Percentiles rank a stretch among this genome's conserved stretches.
Conservation (phyloP, 179 eudicot genomes). For the Amaranthus tricolor region DNA sequence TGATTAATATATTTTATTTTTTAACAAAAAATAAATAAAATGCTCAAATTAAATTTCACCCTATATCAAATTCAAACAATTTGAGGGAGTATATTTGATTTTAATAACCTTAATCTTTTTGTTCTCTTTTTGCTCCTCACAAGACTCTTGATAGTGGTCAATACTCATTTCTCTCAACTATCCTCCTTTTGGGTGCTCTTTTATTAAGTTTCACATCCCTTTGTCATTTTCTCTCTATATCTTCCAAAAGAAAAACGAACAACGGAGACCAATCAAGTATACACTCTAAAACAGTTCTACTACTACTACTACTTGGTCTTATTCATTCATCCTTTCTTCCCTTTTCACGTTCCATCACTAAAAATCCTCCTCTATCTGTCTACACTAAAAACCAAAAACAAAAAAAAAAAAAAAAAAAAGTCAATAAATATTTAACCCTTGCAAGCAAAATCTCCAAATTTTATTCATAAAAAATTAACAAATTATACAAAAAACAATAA, state of each 20-base stretch:
- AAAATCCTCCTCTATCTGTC: neutral
- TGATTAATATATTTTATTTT: too few species aligned
- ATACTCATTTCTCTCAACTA: neutral
- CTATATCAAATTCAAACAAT: too few species aligned
- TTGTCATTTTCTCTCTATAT: neutral
- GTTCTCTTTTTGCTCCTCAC: neutral
- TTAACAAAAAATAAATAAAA: too few species aligned
- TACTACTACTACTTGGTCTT: constrained; percentile 6
- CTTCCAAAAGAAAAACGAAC: too few species aligned
- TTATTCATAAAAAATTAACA: neutral
- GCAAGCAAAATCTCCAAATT: too few species aligned
- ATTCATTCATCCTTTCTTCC: constrained; percentile 20
- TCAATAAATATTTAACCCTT: too few species aligned
- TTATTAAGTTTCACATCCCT: neutral
- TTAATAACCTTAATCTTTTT: neutral
- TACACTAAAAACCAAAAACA: neutral
- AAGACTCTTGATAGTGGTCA: neutral
- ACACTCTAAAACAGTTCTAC: too few species aligned
- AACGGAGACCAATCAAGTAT: too few species aligned
- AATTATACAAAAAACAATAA: too few species aligned
- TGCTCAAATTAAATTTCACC: too few species aligned
- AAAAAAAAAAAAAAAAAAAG: neutral
- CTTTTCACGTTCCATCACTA: constrained; percentile 39
- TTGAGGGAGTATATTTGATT: too few species aligned
- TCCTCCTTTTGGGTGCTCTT: neutral